A percentile compares a stretch with the other conserved stretches of the same genome.
Evolutionary conservation across 169 alveolate species (phyloP).

Genomic region (Plasmodium vinckei): DNA sequence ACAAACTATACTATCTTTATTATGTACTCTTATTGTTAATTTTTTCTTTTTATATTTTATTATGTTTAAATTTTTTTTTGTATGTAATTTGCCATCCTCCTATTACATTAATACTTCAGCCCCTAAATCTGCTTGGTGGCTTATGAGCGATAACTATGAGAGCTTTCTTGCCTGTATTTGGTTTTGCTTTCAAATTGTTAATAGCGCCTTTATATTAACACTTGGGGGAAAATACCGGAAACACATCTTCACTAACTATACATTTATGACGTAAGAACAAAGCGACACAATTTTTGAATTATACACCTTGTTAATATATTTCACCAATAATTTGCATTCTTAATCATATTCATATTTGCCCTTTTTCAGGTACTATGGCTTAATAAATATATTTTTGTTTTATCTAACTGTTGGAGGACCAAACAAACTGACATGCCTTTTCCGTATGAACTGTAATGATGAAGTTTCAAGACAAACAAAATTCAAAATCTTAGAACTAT

Average conservation of each 20-base stretch:
- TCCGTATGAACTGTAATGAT: conserved; percentile 92
- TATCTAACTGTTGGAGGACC: conserved; percentile 88
- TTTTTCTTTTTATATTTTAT: conserved; percentile 75
- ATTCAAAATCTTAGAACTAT: conserved; percentile 84
- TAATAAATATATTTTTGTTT: conserved; percentile 80
- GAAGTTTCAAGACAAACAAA: conserved; percentile 83
- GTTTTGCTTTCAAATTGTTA: conserved; percentile 89
- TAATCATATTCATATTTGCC: not conserved
- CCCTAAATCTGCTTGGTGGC: conserved; percentile 91
- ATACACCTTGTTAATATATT: not conserved
- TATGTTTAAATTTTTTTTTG: conserved; percentile 74
- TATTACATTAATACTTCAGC: conserved; percentile 78
- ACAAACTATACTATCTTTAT: conserved; percentile 85
- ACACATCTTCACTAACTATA: conserved; percentile 81
- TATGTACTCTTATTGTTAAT: conserved; percentile 82
- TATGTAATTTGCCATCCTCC: conserved; percentile 79
- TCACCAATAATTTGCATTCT: too few relatives aligned
- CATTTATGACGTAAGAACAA: conserved; percentile 82
- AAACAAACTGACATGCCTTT: conserved; percentile 87
- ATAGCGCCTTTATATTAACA: conserved; percentile 89
- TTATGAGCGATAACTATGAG: conserved; percentile 91
- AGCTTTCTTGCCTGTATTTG: conserved; percentile 88
- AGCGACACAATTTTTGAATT: not conserved
- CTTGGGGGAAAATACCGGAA: conserved; percentile 90
- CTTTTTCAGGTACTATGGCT: conserved; percentile 79